Evolutionary conservation across 169 alveolate species (phyloP).

Genomic region (Cyclospora cayetanensis): DNA sequence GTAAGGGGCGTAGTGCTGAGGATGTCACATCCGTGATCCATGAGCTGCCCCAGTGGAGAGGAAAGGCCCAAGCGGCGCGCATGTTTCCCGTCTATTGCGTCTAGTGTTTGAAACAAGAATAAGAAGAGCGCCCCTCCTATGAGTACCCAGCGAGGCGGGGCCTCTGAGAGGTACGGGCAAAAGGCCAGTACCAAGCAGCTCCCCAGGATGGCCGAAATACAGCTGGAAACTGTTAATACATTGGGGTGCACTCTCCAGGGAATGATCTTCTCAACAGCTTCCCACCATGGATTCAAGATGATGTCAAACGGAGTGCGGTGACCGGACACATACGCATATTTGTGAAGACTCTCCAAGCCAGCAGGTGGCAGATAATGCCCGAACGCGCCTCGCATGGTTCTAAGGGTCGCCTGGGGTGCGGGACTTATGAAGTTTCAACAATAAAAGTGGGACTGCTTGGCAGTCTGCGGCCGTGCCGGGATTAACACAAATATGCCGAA

Average conservation of each 20-base stretch:
- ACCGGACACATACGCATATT: slow-evolving; percentile 56
- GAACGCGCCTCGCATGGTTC: slow-evolving; percentile 38
- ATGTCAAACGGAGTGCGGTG: slow-evolving; percentile 66
- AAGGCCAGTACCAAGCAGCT: slow-evolving; percentile 13
- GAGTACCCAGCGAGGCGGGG: slow-evolving; percentile 68
- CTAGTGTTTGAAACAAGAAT: slow-evolving; percentile 82
- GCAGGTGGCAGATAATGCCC: slow-evolving; percentile 67
- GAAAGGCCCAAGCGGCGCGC: slow-evolving; percentile 87
- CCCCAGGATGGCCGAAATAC: slow-evolving; percentile 33
- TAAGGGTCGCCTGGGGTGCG: too few relatives aligned
- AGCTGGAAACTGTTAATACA: slow-evolving; percentile 48
- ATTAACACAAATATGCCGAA: too few relatives aligned
- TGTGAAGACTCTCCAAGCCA: slow-evolving; percentile 62
- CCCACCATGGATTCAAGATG: slow-evolving; percentile 70
- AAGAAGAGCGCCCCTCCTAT: slow-evolving; percentile 47
- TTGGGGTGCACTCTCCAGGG: slow-evolving; percentile 67
- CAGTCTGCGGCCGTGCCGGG: too few relatives aligned
- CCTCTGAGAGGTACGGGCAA: slow-evolving; percentile 50
- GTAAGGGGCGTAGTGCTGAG: slow-evolving; percentile 76
- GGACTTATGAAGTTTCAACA: too few relatives aligned
- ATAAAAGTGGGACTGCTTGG: too few relatives aligned
- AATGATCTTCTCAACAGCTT: slow-evolving; percentile 32
- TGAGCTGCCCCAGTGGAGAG: slow-evolving; percentile 89
- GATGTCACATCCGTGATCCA: slow-evolving; percentile 93
- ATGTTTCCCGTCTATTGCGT: slow-evolving; percentile 93